Evolutionary conservation across 83 land plant species (phyloP), one percentile per base, ranked within the genome.

Genomic region (Thuja plicata): DNA sequence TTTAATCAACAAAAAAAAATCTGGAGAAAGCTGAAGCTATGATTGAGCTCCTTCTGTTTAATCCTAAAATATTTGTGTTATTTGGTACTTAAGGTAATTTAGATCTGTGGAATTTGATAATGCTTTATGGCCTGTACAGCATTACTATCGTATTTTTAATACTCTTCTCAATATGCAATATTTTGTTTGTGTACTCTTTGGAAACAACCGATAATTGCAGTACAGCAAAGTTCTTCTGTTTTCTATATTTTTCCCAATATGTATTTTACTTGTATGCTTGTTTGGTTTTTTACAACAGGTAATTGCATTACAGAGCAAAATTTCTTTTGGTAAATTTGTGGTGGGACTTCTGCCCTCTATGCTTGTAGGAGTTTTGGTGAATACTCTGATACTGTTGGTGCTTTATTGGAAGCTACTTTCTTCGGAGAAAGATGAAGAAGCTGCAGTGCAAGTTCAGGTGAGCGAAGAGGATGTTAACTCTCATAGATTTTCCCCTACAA

Each of bases 281-380:
- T 66, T 27, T 66, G n/a, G 73, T 66, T 24, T 66, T 66, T 24
- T 66, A 1, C 73, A 4, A 24, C 73, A 66, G 73, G 86, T 86
- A 34, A 95, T 95, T 60, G 91, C 94, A 13, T 76, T 91, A 7
- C 88, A 91, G 89, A 91, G 95, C 74, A 88, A 88, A 41, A 94
- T 96, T 15, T 86, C 94, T 1, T 96, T 96, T 62, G 92, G 92
- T 80, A 88, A 92, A 21, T 96, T 96, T 83, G 41, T 96, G 35
- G 1, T 76, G 15, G 95, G 95, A 15, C 84, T 96, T 19, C 55
- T 94, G 21, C 95, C 94, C 21, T 94, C 96, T 12, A 93, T 95
- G 92, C 74, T 92, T 19, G 89, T 93, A 19, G 97, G 97, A 17
- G 73, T 96, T n/a, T 40, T 84, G 12, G 89, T 93, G 35, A 96